Evolutionary conservation across 352 stramenopile species (phyloP), one percentile per base, ranked within the genome.

Genomic region (Globisporangium viniferum): DNA sequence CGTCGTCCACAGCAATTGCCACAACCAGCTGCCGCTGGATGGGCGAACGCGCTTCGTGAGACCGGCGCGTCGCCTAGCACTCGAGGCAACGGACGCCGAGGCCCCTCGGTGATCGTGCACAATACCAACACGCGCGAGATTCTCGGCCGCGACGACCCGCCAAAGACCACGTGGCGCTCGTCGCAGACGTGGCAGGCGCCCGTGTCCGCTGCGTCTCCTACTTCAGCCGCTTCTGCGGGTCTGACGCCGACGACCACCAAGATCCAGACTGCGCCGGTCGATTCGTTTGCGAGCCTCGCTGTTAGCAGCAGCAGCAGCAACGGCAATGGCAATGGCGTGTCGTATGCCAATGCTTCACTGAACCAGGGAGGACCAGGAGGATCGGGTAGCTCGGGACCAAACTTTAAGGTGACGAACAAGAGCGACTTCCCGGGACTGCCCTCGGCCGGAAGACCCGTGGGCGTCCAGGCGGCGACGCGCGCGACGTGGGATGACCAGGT

Each of bases 401-500:
- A 49, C 31, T 61, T 61, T 63, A 80, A 80, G 44, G 56, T 61
- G 31, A 69, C 66, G n/a, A 74, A 65, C 33, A 91, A 86, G 67
- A 91, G 74, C 73, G 88, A 95, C 44, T 95, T 95, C 60, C 88
- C 88, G 1, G 84, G 87, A 1, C 72, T 95, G 9, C 88, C 88
- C 12, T 82, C 80, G 66, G 79, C 83, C 5, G 67, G 62, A 10
- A 80, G 82, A 27, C 74, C 82, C 8, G 35, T 92, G 3, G 88
- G 88, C 35, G 79, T 94, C 63, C 82, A 92, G 64, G 71, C 85
- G 1, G 88, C 92, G 61, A 94, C 86, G 1, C 77, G 86, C n/a
- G 84, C 86, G 39, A 94, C 86, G 14, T 94, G 86, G 86, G 82
- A 94, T 63, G 84, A 94, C 48, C 82, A 91, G 46, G 71, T 92